phyloP scores from a whole-genome alignment of 805 yeast genomes.

The Wickerhamomyces bovis region DNA sequence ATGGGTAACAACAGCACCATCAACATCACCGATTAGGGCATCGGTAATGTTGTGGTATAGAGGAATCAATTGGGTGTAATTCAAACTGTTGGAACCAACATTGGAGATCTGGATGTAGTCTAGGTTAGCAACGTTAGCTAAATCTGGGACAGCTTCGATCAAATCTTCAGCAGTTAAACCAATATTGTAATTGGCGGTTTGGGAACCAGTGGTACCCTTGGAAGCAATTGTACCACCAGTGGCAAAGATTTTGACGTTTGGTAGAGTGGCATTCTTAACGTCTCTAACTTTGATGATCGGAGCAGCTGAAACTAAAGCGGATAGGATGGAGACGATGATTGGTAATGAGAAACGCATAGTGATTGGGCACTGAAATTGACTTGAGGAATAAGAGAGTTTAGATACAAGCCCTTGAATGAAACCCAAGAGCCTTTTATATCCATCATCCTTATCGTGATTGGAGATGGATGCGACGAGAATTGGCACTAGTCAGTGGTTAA shows the following conservation, averaged over 20 bases:
- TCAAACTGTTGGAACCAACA: conserved; percentile 53
- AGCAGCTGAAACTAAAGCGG: not conserved
- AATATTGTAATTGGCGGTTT: conserved; percentile 49
- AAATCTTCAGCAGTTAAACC: conserved; percentile 48
- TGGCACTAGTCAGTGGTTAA: too few relatives aligned
- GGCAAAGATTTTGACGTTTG: conserved; percentile 41
- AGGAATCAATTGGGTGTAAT: conserved; percentile 37
- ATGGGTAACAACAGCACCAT: conserved; percentile 61
- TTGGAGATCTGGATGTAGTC: conserved; percentile 36
- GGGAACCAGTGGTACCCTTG: conserved; percentile 39
- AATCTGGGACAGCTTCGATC: conserved; percentile 49
- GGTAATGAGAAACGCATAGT: conserved; percentile 4
- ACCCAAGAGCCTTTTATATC: too few relatives aligned
- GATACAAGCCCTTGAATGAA: too few relatives aligned
- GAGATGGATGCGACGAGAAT: too few relatives aligned
- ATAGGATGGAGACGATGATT: not conserved
- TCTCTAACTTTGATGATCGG: conserved; percentile 3
- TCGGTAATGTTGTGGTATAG: conserved; percentile 41
- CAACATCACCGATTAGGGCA: conserved; percentile 33
- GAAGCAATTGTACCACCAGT: conserved; percentile 60
- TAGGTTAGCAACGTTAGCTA: conserved; percentile 45
- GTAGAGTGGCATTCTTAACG: conserved; percentile 10
- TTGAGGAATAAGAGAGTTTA: too few relatives aligned
- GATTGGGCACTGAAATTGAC: not conserved
- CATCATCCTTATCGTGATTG: too few relatives aligned